Evolutionary conservation across 257 asterid genomes (phyloP).

Genomic region (Apocynum venetum): DNA sequence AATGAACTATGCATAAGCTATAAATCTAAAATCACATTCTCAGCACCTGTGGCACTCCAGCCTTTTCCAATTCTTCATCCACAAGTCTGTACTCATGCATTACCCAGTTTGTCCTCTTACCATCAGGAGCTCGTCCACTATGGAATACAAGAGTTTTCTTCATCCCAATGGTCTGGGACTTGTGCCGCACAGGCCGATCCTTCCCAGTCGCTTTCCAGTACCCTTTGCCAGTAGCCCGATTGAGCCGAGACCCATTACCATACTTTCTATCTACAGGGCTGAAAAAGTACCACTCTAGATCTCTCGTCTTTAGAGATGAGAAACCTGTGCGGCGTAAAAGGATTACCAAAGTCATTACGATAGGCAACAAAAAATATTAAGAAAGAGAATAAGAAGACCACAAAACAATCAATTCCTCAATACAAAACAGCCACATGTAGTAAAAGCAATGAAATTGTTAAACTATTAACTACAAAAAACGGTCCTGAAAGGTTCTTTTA

Average conservation of each 20-base stretch:
- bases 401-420: background rate
- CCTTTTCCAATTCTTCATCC: slow-evolving; percentile 61
- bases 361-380: background rate
- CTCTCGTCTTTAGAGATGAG: slow-evolving; percentile 74
- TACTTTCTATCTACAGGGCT: slow-evolving; percentile 89
- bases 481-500: background rate
- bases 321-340: slow-evolving; percentile 33
- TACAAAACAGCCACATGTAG: background rate
- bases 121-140: slow-evolving; percentile 93
- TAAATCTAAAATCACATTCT: slow-evolving; percentile 3
- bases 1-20: slow-evolving; percentile 2
- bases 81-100: slow-evolving; percentile 95
- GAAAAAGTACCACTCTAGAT: slow-evolving; percentile 91
- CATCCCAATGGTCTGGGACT: slow-evolving; percentile 68
- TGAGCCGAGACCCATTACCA: slow-evolving; percentile 87
- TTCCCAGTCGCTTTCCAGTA: slow-evolving; percentile 98
- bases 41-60: slow-evolving; percentile 79
- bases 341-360: slow-evolving; percentile 5
- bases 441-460: background rate
- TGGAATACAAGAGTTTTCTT: slow-evolving; percentile 90
- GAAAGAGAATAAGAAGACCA: background rate
- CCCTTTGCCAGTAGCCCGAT: slow-evolving; percentile 90
- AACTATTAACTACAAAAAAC: background rate
- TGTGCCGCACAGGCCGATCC: slow-evolving; percentile 74
- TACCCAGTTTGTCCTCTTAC: slow-evolving; percentile 93